Evolutionary conservation across 2,329 filamentous ascomycete genomes (phyloP).

Genomic region (Alternaria burnsii): DNA sequence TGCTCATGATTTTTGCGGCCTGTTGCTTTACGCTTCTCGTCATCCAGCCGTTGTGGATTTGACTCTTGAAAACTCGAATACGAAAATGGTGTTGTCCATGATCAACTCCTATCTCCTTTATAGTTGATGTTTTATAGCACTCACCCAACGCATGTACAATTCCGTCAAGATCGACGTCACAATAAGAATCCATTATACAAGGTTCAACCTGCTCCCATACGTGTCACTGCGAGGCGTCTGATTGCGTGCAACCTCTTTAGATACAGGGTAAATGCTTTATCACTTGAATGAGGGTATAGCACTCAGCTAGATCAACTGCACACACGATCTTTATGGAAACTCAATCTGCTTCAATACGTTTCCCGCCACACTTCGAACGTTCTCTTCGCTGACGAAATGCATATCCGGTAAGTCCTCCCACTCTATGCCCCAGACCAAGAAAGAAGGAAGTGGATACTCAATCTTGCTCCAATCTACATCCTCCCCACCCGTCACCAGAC

Average conservation of each 20-base stretch:
- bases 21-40: not conserved
- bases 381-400: constrained; percentile 7
- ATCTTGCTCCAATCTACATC: constrained; percentile 1
- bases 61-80: not conserved
- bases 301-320: not conserved
- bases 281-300: too few species aligned
- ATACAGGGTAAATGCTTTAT: not conserved
- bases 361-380: not conserved
- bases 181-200: not conserved
- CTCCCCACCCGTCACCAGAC: not conserved
- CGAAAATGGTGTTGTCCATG: not conserved
- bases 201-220: not conserved
- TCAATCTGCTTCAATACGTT: not conserved
- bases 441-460: constrained; percentile 7
- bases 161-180: not conserved
- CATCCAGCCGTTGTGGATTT: not conserved
- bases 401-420: constrained; percentile 12
- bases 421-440: constrained; percentile 12
- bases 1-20: constrained; percentile 5
- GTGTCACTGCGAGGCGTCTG: not conserved
- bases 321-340: not conserved
- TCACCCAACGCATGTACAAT: not conserved
- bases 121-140: not conserved
- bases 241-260: not conserved
- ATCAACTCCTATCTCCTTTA: not conserved